These are phyloP conservation scores for Saccharomyces hybrid DNA, from an alignment of 1,139 yeast genomes.

Conservation along the genomic window DNA sequence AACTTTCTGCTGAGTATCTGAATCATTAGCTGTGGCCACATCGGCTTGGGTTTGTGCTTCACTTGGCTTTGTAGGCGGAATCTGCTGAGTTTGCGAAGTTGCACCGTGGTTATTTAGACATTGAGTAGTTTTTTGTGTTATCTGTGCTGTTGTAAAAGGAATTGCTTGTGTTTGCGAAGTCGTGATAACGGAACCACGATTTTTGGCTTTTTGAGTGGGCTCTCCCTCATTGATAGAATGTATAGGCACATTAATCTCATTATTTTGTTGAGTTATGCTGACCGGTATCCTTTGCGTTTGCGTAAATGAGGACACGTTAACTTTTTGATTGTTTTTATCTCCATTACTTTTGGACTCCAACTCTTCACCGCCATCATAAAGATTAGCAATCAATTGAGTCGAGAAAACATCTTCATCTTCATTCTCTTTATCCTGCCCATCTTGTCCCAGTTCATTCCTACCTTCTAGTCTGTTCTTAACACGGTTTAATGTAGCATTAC, in stretches of 20 bases:
- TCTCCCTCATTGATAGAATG: neutral
- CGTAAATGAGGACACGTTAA: neutral
- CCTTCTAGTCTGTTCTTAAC: conserved; percentile 19
- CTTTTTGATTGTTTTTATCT: neutral
- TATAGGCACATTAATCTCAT: neutral
- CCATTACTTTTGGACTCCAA: conserved; percentile 11
- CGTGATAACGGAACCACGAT: neutral
- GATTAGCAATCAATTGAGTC: conserved; percentile 17
- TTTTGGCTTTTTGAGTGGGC: neutral
- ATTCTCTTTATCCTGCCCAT: conserved; percentile 5
- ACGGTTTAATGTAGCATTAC: conserved; percentile 14
- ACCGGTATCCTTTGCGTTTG: neutral
- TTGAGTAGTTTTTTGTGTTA: neutral
- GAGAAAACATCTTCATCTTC: conserved; percentile 3
- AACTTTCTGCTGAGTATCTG: neutral
- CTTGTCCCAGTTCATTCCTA: conserved; percentile 6
- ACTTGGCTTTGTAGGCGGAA: neutral
- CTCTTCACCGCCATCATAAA: conserved; percentile 25
- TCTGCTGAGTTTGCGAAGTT: neutral
- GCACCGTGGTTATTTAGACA: neutral
- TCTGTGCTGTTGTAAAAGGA: neutral
- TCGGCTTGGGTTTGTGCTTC: neutral
- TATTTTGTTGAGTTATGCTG: conserved; percentile 1
- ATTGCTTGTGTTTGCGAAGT: neutral
- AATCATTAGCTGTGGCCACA: neutral